Evolutionary conservation across 2,329 filamentous ascomycete species (phyloP).

Genomic region (Fusarium coffeatum): DNA sequence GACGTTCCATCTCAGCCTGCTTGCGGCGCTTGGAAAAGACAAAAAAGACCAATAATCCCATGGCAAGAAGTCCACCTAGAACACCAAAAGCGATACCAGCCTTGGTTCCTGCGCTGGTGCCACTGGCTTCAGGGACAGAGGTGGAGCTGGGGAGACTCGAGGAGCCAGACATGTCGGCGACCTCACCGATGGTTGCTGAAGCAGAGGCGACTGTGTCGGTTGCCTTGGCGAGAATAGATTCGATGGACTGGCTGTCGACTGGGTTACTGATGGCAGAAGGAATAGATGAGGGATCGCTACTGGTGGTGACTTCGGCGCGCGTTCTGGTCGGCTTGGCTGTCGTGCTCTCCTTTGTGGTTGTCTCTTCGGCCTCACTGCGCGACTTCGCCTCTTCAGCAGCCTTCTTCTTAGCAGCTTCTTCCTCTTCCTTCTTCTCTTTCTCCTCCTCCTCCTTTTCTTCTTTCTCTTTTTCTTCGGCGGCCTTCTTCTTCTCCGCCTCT

Average conservation of each 20-base stretch:
- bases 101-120: conserved; percentile 62
- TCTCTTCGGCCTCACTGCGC: conserved; percentile 20
- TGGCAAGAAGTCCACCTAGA: conserved; percentile 72
- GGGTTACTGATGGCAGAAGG: conserved; percentile 47
- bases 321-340: conserved; percentile 39
- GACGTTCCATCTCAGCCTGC: conserved; percentile 63
- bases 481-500: conserved; percentile 27
- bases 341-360: conserved; percentile 18
- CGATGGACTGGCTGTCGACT: conserved; percentile 43
- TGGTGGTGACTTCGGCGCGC: conserved; percentile 27
- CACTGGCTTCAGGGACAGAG: conserved; percentile 35
- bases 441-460: conserved; percentile 29
- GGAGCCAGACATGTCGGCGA: conserved; percentile 27
- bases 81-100: conserved; percentile 89
- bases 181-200: conserved; percentile 32
- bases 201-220: conserved; percentile 29
- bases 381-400: conserved; percentile 28
- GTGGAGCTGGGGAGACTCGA: conserved; percentile 38
- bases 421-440: conserved; percentile 28
- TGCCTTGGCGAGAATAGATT: conserved; percentile 49
- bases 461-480: conserved; percentile 22
- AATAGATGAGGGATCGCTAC: conserved; percentile 35
- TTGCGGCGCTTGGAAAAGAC: conserved; percentile 77
- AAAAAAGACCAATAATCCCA: conserved; percentile 78
- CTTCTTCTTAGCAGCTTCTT: conserved; percentile 34